Percentiles rank a stretch among this genome's conserved stretches.
These are phyloP conservation scores for Lachnellula suecica DNA, from an alignment of 2,329 filamentous ascomycete genomes.

Conservation along the genomic window DNA sequence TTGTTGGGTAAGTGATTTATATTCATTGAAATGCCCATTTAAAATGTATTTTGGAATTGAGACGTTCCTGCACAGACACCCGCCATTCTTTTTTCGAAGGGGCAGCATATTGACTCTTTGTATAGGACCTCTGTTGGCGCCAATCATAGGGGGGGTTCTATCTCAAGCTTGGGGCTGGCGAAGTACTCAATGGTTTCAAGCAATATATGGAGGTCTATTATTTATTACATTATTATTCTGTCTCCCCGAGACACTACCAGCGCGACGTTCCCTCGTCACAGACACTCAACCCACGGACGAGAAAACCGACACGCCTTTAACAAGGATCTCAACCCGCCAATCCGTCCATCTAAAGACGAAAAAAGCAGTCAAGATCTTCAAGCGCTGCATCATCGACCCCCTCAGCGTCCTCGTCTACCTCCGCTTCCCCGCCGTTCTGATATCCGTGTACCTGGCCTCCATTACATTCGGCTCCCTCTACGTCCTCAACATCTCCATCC, in stretches of 20 bases:
- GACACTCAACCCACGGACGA: constrained; percentile 7
- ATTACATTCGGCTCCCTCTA: constrained; percentile 77
- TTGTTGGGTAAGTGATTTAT: too few species aligned
- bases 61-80: too few species aligned
- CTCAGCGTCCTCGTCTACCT: constrained; percentile 69
- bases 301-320: constrained; percentile 27
- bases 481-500: constrained; percentile 74
- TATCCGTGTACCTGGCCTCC: constrained; percentile 72
- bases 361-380: constrained; percentile 50
- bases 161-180: constrained; percentile 70
- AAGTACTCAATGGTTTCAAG: constrained; percentile 75
- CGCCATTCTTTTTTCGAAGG: too few species aligned
- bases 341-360: constrained; percentile 59
- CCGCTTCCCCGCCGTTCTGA: constrained; percentile 69
- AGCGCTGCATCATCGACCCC: constrained; percentile 69
- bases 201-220: constrained; percentile 64
- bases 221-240: constrained; percentile 56
- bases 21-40: too few species aligned
- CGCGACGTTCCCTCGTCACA: background rate
- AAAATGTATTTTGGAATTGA: too few species aligned
- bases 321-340: constrained; percentile 59
- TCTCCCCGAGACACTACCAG: constrained; percentile 63
- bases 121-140: constrained; percentile 72
- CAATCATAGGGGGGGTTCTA: constrained; percentile 75
- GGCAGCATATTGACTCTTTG: too few species aligned